Conservation (phyloP, 768 basidiomycete species). For the Auricularia auricula-judae region DNA sequence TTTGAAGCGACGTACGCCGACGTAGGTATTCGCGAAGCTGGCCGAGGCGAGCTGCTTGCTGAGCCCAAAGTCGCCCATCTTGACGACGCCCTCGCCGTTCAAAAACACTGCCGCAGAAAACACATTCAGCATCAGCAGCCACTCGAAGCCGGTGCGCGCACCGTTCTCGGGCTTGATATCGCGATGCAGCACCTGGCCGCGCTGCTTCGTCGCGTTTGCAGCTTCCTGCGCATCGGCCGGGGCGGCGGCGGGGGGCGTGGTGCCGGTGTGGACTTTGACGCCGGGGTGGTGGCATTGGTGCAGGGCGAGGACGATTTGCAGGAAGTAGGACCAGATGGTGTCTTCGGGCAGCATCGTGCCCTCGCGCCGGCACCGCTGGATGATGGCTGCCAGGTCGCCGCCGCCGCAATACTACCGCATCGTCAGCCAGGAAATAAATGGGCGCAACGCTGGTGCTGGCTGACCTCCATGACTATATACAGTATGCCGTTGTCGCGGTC, state of each 20-base stretch:
- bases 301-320: constrained; percentile 82
- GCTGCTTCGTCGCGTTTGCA: neutral
- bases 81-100: constrained; percentile 72
- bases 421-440: neutral
- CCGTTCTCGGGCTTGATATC: constrained; percentile 98
- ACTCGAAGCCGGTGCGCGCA: constrained; percentile 19
- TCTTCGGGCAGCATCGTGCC: constrained; percentile 79
- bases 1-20: too few relatives aligned
- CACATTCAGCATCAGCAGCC: too few relatives aligned
- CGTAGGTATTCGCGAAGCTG: constrained; percentile 91
- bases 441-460: too few relatives aligned
- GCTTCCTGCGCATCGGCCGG: neutral
- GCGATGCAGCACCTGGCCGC: constrained; percentile 67
- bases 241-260: constrained; percentile 7
- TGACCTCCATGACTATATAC: constrained; percentile 90
- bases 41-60: constrained; percentile 84
- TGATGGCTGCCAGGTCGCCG: constrained; percentile 83
- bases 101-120: constrained; percentile 60
- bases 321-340: constrained; percentile 90
- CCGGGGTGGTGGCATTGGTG: constrained; percentile 87
- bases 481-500: constrained; percentile 85
- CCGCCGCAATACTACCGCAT: constrained; percentile 69
- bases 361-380: constrained; percentile 63
- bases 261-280: constrained; percentile 24
- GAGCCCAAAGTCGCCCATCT: constrained; percentile 94